Percentiles rank a stretch among this genome's conserved stretches.
Conservation (phyloP, 1,284 basidiomycete genomes). For the Xerocomus cyaneibrunnescens region DNA sequence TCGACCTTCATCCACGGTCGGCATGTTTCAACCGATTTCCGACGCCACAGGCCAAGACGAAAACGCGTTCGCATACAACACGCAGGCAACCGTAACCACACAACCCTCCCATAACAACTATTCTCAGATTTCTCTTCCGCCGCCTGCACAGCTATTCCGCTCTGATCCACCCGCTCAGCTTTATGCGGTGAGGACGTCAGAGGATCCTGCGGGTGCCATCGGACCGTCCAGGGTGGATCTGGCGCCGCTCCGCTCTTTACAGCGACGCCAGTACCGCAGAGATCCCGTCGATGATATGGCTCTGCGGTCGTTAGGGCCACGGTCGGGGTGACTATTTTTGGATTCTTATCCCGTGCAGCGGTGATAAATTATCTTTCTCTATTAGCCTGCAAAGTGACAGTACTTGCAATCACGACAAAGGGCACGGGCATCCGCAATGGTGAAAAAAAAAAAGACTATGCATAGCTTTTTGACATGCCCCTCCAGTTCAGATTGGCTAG, state of each 20-base stretch:
- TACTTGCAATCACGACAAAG: conserved; percentile 10
- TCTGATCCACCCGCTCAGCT: conserved; percentile 33
- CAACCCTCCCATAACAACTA: conserved; percentile 15
- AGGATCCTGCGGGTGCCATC: conserved; percentile 25
- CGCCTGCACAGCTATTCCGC: conserved; percentile 33
- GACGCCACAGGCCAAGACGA: conserved; percentile 8
- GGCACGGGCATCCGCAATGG: conserved; percentile 2
- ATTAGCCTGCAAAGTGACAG: conserved; percentile 18
- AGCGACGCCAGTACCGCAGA: conserved; percentile 58
- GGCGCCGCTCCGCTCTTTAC: conserved; percentile 55
- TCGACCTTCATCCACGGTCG: conserved; percentile 21
- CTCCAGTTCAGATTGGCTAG: neutral
- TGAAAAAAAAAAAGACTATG: conserved; percentile 4
- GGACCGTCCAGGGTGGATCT: conserved; percentile 44
- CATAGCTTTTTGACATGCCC: conserved; percentile 1
- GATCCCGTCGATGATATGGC: conserved; percentile 63
- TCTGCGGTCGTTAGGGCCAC: conserved; percentile 48
- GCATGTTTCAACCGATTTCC: conserved; percentile 14
- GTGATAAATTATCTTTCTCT: conserved; percentile 26
- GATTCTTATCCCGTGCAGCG: conserved; percentile 17
- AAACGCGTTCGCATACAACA: conserved; percentile 11
- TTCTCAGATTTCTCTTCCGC: conserved; percentile 33
- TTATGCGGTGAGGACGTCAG: conserved; percentile 29
- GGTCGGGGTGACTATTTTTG: conserved; percentile 38
- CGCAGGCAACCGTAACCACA: conserved; percentile 1